Evolutionary conservation across 2,329 filamentous ascomycete species (phyloP).

Genomic region (Claviceps quebecensis): DNA sequence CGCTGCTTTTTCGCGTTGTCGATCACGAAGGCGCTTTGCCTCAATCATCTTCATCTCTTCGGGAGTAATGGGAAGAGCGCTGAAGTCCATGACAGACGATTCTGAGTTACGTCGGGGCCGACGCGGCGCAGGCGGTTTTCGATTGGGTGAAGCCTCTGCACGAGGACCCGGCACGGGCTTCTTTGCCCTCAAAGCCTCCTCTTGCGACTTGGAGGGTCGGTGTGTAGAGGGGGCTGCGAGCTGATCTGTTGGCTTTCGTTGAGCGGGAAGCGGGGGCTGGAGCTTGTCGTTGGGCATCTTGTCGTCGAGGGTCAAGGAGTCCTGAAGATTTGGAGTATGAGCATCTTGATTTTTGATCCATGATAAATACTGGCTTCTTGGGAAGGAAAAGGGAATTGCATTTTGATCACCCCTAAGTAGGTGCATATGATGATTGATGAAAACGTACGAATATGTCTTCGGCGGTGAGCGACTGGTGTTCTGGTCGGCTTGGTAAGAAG

Average conservation of each 20-base stretch:
- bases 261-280: constrained; percentile 24
- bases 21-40: constrained; percentile 15
- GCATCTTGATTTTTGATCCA: not conserved
- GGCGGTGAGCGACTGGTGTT: constrained; percentile 36
- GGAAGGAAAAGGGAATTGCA: not conserved
- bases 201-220: constrained; percentile 51
- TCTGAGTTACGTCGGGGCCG: constrained; percentile 65
- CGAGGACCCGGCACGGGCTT: constrained; percentile 17
- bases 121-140: constrained; percentile 22
- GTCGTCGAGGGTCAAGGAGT: constrained; percentile 54
- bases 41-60: constrained; percentile 30
- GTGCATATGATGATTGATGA: not conserved
- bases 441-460: constrained; percentile 66
- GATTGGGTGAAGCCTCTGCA: constrained; percentile 22
- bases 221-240: constrained; percentile 25
- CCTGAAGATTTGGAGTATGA: constrained; percentile 30
- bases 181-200: constrained; percentile 45
- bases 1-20: constrained; percentile 10
- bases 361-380: not conserved
- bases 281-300: constrained; percentile 23
- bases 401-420: not conserved
- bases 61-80: constrained; percentile 44
- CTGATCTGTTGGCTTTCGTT: constrained; percentile 22
- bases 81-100: constrained; percentile 51
- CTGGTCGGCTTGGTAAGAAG: constrained; percentile 35